Evolutionary conservation across 2,329 filamentous ascomycete genomes (phyloP), one percentile per base, ranked within the genome.

Genomic region (Phyllachora maydis): DNA sequence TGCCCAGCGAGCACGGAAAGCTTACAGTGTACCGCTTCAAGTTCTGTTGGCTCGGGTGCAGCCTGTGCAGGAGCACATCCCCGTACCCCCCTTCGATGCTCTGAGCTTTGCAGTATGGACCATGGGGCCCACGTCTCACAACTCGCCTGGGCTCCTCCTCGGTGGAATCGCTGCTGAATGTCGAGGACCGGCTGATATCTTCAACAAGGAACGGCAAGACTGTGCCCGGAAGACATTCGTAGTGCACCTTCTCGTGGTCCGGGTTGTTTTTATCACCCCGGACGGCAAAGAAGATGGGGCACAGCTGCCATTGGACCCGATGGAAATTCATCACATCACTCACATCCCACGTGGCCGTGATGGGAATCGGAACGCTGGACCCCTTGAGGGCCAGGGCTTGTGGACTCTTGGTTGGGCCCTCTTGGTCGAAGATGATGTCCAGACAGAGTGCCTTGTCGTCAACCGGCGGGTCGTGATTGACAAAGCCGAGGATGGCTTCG

Each of bases 41-140:
- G 21, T 16, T 18, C 14, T 26, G 25, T 11, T 26, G 25, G 12
- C 22, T 20, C n/a, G 22, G 11, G 13, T 26, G 25, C 21, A 26
- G 18, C 5, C 12, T 21, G 25, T 18, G 23, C 14, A 26, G 20
- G 9, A 17, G 18, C 4, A 23, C 22, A 4, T 20, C 18, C 5
- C 15, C 21, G 12, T 23, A 26, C 4, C 21, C 21, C 6, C 25
- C 25, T 13, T n/a, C n/a, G n/a, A n/a, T n/a, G n/a, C n/a, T n/a
- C n/a, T n/a, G n/a, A n/a, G n/a, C n/a, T n/a, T n/a, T n/a, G n/a
- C n/a, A n/a, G n/a, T n/a, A n/a, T n/a, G n/a, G n/a, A n/a, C n/a
- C n/a, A n/a, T n/a, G n/a, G n/a, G n/a, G n/a, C n/a, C n/a, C n/a
- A n/a, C n/a, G n/a, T n/a, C n/a, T n/a, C n/a, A n/a, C n/a, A n/a